A percentile compares a stretch with the other conserved stretches of the same genome.
phyloP scores from a whole-genome alignment of 495 filamentous ascomycete genomes.

The Aspergillus cavernicola region DNA sequence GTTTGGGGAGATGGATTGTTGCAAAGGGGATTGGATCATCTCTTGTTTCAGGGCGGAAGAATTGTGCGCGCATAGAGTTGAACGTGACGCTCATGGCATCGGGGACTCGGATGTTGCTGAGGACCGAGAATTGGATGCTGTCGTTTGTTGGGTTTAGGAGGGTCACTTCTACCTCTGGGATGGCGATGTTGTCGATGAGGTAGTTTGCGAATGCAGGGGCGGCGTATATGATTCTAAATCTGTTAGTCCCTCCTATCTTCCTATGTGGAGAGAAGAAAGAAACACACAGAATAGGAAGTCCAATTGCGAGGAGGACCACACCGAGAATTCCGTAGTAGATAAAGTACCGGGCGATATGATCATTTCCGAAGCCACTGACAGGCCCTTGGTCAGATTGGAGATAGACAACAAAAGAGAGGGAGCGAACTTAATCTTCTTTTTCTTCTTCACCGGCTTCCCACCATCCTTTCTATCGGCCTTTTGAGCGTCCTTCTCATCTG shows the following conservation, averaged over 20 bases:
- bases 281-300: slow-evolving; percentile 1
- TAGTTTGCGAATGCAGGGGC: slow-evolving; percentile 9
- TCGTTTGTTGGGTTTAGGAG: slow-evolving; percentile 9
- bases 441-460: too few relatives aligned
- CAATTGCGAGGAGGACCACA: not conserved
- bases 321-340: slow-evolving; percentile 1
- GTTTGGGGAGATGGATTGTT: not conserved
- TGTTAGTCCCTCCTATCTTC: not conserved
- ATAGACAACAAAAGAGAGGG: too few relatives aligned
- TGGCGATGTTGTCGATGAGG: slow-evolving; percentile 4
- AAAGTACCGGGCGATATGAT: slow-evolving; percentile 1
- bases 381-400: not conserved
- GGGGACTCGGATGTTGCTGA: slow-evolving; percentile 7
- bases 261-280: too few relatives aligned
- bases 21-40: not conserved
- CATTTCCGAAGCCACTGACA: slow-evolving; percentile 2
- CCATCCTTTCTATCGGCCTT: too few relatives aligned
- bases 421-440: slow-evolving; percentile 12
- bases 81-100: not conserved
- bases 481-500: not conserved
- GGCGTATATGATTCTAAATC: slow-evolving; percentile 4
- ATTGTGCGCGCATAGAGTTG: not conserved
- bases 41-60: not conserved
- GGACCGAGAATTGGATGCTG: slow-evolving; percentile 6
- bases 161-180: not conserved